Conservation (phyloP, 495 filamentous ascomycete genomes). For the Penicillium roqueforti region DNA sequence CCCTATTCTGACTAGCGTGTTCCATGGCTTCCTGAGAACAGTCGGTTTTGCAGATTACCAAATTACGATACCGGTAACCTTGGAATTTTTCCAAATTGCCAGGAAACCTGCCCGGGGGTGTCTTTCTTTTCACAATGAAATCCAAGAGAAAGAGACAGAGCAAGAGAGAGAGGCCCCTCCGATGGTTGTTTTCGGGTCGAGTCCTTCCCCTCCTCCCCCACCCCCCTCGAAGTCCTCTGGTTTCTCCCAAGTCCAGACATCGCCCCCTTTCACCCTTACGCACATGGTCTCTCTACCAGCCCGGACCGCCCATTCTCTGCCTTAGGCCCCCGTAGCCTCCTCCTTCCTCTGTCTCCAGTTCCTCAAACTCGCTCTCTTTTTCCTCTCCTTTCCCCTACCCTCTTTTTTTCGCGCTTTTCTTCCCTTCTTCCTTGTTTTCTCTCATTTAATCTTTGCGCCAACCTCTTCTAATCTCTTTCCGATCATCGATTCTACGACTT, state of each 20-base stretch:
- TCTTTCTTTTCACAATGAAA: conserved; percentile 5
- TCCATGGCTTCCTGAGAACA: neutral
- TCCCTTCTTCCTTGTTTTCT: conserved; percentile 27
- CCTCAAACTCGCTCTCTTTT: conserved; percentile 24
- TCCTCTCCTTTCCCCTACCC: conserved; percentile 31
- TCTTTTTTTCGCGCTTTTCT: conserved; percentile 26
- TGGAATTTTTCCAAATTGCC: neutral
- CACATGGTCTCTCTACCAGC: conserved; percentile 11
- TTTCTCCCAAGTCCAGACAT: conserved; percentile 5
- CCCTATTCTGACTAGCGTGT: conserved; percentile 11
- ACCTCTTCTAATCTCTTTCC: conserved; percentile 19
- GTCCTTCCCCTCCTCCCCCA: conserved; percentile 3
- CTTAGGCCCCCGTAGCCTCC: conserved; percentile 27
- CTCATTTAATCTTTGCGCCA: conserved; percentile 24
- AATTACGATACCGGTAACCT: conserved; percentile 3
- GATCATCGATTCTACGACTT: conserved; percentile 27
- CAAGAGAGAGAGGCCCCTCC: neutral
- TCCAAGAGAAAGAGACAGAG: neutral
- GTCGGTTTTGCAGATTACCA: neutral
- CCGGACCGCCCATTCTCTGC: conserved; percentile 23
- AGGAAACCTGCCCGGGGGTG: conserved; percentile 4
- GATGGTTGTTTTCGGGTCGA: conserved; percentile 16
- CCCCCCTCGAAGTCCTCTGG: neutral
- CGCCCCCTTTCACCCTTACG: conserved; percentile 17
- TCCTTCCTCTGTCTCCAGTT: conserved; percentile 27